Percentiles rank a stretch among this genome's conserved stretches.
These are phyloP conservation scores for Paraglomus occultum DNA, from an alignment of 192 early-diverging fungal species.

Conservation along the genomic window DNA sequence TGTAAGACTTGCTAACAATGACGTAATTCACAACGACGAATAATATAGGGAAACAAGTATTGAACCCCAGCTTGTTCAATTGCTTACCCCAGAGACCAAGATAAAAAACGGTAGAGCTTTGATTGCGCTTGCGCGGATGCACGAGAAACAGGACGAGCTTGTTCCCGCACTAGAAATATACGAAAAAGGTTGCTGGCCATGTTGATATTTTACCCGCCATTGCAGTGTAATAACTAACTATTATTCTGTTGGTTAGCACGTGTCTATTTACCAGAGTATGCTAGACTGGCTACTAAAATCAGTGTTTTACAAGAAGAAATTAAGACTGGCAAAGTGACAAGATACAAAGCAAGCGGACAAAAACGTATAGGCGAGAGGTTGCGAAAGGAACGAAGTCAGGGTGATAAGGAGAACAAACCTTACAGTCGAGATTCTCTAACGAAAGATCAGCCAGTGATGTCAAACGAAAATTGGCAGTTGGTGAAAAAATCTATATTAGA, in stretches of 20 bases:
- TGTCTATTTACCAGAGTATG: background rate
- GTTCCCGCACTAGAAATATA: conserved; percentile 49
- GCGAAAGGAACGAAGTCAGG: too few species aligned
- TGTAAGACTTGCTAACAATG: conserved; percentile 13
- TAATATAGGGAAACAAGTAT: conserved; percentile 11
- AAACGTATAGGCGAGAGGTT: too few species aligned
- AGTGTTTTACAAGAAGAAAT: background rate
- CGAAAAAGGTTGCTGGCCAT: conserved; percentile 28
- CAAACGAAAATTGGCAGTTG: background rate
- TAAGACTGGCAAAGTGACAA: background rate
- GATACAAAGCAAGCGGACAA: background rate
- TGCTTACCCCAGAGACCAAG: conserved; percentile 56
- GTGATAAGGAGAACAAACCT: too few species aligned
- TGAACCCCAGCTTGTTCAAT: conserved; percentile 3
- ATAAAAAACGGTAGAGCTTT: conserved; percentile 53
- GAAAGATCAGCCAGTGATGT: too few species aligned
- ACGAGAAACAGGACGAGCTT: conserved; percentile 46
- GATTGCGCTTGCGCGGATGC: conserved; percentile 48
- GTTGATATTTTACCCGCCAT: background rate
- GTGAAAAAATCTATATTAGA: background rate
- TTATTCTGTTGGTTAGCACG: background rate
- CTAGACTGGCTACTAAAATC: background rate
- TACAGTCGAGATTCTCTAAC: too few species aligned
- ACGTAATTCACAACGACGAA: conserved; percentile 34
- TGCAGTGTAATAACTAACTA: background rate